Base-by-base conservation (phyloP, 331 rosid genomes). In the Quercus phellos region DNA sequence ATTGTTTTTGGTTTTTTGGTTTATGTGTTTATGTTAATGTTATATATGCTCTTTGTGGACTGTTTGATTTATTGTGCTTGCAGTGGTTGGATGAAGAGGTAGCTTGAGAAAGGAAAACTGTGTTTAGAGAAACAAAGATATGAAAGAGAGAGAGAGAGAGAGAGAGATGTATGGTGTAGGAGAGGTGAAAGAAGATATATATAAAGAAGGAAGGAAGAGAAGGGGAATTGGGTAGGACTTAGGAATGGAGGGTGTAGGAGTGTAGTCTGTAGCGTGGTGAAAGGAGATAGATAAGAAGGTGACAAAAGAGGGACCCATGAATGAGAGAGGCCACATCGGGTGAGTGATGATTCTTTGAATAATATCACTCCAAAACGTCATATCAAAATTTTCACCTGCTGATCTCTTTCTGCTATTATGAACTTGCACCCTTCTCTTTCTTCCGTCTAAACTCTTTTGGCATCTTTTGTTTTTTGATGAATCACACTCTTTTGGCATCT, bases 321-420 rank as follows among this genome's bases (percentile, higher is more conserved):
- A 71, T 26, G 56, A 56, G 74, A 66, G 51, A 72, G 69, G 69
- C 55, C 75, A 73, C 85, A 75, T 77, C 75, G 75, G 8, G 29
- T 27, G 56, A 72, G 79, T 68, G 77, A 79, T 42, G 87, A 77
- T 74, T 73, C 77, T 73, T 77, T 84, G 53, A 46, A 46, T 66
- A 59, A 84, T 76, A 73, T 79, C 82, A 56, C 73, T 83, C 80
- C 78, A 21, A 84, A 84, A 55, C 71, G 82, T 84, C 87, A 29
- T 54, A 42, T 80, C 82, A 53, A 9, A 26, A 58, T n/a, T 68
- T 38, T 59, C 30, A 35, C 35, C 58, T 27, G n/a, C n/a, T 3
- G 1, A n/a, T 2, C 75, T 71, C 8, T 24, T 16, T 50, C 17
- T 12, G 46, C 46, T 38, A 38, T 38, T 38, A 38, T 38, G 46